These are phyloP conservation scores for Reticulascus tulasneorum DNA, from an alignment of 2,329 filamentous ascomycete genomes.

Conservation along the genomic window DNA sequence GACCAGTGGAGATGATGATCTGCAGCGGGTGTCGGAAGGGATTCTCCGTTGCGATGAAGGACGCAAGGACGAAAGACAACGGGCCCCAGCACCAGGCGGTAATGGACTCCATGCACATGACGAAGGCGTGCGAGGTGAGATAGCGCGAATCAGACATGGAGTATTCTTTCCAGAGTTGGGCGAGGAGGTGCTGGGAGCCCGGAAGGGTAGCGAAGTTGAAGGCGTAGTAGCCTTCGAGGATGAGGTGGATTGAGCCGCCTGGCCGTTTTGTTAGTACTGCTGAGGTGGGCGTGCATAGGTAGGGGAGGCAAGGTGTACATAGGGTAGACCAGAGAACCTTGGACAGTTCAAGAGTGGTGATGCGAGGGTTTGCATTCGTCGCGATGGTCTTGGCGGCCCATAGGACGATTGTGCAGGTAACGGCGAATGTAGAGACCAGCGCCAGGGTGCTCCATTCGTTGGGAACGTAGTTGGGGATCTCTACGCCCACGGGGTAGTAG, in stretches of 20 bases:
- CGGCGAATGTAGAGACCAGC: conserved; percentile 57
- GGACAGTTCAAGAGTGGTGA: conserved; percentile 51
- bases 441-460: conserved; percentile 59
- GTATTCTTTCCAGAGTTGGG: conserved; percentile 57
- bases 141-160: conserved; percentile 54
- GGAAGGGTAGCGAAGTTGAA: conserved; percentile 38
- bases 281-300: too few species aligned
- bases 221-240: conserved; percentile 51
- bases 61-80: conserved; percentile 43
- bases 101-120: conserved; percentile 53
- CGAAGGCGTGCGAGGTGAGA: conserved; percentile 46
- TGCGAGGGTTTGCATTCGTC: conserved; percentile 45
- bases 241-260: too few species aligned
- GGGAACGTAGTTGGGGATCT: conserved; percentile 59
- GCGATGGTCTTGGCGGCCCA: conserved; percentile 49
- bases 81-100: conserved; percentile 52
- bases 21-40: conserved; percentile 46
- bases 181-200: conserved; percentile 37
- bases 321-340: conserved; percentile 73
- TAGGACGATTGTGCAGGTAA: conserved; percentile 54
- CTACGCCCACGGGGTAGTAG: conserved; percentile 65
- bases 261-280: conserved; percentile 4
- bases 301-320: conserved; percentile 30
- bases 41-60: conserved; percentile 37
- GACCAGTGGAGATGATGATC: conserved; percentile 40